A percentile compares a stretch with the other conserved stretches of the same genome.
Conservation (phyloP, 257 asterid species). For the Nyctanthes arbortristis region DNA sequence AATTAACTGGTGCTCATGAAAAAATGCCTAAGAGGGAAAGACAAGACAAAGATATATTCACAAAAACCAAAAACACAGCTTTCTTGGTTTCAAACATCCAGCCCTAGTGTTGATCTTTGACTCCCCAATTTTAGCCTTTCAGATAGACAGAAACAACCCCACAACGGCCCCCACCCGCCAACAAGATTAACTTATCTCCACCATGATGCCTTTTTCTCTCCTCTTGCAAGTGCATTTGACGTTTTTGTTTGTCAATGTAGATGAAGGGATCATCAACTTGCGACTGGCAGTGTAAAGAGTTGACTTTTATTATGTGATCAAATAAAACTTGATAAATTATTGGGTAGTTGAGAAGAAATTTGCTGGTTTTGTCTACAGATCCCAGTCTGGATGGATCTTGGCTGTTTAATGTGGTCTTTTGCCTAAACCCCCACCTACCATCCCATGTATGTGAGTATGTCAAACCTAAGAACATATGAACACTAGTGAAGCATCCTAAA, state of each 20-base stretch:
- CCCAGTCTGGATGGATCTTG: conserved; percentile 39
- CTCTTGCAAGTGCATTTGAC: conserved; percentile 34
- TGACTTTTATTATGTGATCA: conserved; percentile 47
- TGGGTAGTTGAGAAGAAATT: conserved; percentile 41
- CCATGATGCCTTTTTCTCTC: conserved; percentile 35
- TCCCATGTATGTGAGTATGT: neutral
- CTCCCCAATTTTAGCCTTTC: conserved; percentile 15
- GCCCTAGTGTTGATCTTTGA: conserved; percentile 20
- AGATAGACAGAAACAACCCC: conserved; percentile 2
- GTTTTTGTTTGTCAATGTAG: conserved; percentile 22
- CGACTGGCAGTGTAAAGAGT: conserved; percentile 35
- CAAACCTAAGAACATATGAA: neutral
- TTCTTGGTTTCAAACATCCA: conserved; percentile 19
- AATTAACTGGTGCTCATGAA: conserved; percentile 12
- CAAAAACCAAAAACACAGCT: neutral
- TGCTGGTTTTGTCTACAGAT: conserved; percentile 7
- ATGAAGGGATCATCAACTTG: conserved; percentile 32
- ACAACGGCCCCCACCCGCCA: neutral
- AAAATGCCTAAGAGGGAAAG: conserved; percentile 11
- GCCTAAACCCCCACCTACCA: conserved; percentile 11
- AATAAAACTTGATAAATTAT: conserved; percentile 15
- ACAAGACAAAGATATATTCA: conserved; percentile 14
- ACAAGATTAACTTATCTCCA: conserved; percentile 12
- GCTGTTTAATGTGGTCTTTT: conserved; percentile 22
- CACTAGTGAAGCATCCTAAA: neutral